phyloP scores from a whole-genome alignment of 1,139 yeast species.

The Petasospora fabianii region DNA sequence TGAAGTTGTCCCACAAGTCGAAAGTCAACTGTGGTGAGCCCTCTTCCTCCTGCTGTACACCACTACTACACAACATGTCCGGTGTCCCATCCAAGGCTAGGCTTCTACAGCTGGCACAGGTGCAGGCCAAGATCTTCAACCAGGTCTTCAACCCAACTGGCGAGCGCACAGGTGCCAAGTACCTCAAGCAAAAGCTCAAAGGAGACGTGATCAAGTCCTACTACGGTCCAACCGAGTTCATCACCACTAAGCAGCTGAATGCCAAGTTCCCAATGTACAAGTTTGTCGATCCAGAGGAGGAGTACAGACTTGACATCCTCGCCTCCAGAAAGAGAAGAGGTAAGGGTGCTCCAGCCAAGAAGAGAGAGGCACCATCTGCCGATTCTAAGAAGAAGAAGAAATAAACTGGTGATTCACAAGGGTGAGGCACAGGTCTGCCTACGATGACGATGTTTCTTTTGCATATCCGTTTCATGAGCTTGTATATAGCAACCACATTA shows the following conservation, averaged over 20 bases:
- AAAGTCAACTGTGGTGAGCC: background rate
- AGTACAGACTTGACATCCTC: constrained; percentile 61
- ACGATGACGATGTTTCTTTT: background rate
- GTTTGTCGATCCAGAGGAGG: constrained; percentile 72
- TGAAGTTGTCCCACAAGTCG: background rate
- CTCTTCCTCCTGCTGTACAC: background rate
- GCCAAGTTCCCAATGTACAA: constrained; percentile 53
- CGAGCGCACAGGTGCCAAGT: constrained; percentile 73
- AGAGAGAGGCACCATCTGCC: constrained; percentile 40
- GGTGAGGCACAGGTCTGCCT: background rate
- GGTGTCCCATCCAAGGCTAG: constrained; percentile 36
- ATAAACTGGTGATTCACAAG: constrained; percentile 18
- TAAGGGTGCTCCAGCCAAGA: constrained; percentile 90
- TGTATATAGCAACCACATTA: too few species aligned
- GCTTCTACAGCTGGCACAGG: constrained; percentile 50
- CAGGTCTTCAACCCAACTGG: constrained; percentile 65
- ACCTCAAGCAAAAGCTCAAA: constrained; percentile 65
- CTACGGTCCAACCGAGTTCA: constrained; percentile 67
- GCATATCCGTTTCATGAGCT: background rate
- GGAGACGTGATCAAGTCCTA: constrained; percentile 73
- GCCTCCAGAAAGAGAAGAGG: constrained; percentile 78
- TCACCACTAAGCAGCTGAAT: constrained; percentile 60
- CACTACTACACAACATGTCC: constrained; percentile 13
- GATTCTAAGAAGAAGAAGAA: constrained; percentile 38
- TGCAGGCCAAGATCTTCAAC: constrained; percentile 60